Percentiles rank a stretch among this genome's conserved stretches.
phyloP scores from a whole-genome alignment of 1,139 yeast species.

The Geotrichum europaeum region DNA sequence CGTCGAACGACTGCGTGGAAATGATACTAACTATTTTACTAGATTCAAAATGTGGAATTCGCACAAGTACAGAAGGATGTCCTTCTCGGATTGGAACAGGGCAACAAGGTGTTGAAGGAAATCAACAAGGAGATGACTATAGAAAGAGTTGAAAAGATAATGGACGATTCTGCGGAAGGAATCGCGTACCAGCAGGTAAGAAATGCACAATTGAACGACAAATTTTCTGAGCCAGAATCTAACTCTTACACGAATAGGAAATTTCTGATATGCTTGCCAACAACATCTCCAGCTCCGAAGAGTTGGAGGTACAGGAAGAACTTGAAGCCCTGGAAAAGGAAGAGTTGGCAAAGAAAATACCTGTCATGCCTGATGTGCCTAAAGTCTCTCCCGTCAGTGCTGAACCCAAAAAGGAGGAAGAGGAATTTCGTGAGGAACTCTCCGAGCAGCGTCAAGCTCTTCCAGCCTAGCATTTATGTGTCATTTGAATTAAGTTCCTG shows the following conservation, averaged over 20 bases:
- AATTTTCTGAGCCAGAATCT: background rate
- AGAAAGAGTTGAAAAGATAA: constrained; percentile 70
- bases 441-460: constrained; percentile 6
- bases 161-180: constrained; percentile 85
- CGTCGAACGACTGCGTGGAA: background rate
- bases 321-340: constrained; percentile 47
- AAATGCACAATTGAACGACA: background rate
- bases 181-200: constrained; percentile 56
- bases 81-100: constrained; percentile 68
- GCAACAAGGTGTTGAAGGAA: constrained; percentile 66
- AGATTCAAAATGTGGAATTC: constrained; percentile 60
- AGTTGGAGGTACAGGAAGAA: constrained; percentile 62
- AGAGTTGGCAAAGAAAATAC: constrained; percentile 28
- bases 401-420: background rate
- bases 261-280: constrained; percentile 42
- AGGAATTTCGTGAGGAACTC: background rate
- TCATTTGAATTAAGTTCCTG: background rate
- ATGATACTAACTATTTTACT: background rate
- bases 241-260: constrained; percentile 27
- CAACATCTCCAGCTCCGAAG: constrained; percentile 49
- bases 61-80: constrained; percentile 85
- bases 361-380: constrained; percentile 16
- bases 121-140: constrained; percentile 72
- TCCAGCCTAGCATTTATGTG: constrained; percentile 2
- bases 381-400: background rate